Base-by-base conservation (phyloP, 108 stramenopile species). In the Cylindrotheca closterium region DNA sequence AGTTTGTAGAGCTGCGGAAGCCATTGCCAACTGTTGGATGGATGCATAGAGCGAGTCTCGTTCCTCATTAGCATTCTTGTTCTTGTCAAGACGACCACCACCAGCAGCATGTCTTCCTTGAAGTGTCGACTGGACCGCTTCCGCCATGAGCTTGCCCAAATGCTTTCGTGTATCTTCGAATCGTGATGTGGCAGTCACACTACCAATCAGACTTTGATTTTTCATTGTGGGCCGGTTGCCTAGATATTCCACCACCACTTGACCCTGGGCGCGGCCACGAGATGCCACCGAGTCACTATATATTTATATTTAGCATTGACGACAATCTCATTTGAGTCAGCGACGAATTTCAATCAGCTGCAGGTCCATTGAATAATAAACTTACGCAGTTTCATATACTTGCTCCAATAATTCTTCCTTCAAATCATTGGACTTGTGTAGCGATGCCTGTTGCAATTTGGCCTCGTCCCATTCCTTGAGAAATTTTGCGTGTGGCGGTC, bases 191-290 rank as follows among this genome's bases (percentile, higher is more conserved):
- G 79, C 63, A 22, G 74, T 85, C 19, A 90, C 80, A 55, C 69
- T 73, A 4, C 89, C 86, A 45, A 90, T 77, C 47, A 90, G 70
- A 45, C 73, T 73, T 31, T 78, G 63, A 47, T 55, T 67, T 37
- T 77, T 74, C 17, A 78, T 63, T 4, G 78, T 58, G 2, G 88
- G 86, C 24, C 87, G 71, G 48, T 86, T 85, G 10, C 87, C 91
- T 15, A 92, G 69, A 66, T 88, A 89, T 58, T 89, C 86, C 32
- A 87, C 72, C 0, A 85, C 74, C 22, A 79, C 84, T 30, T 84
- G 81, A 17, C 91, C 88, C 63, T 92, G 91, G 28, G 74, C 84
- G 60, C 82, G 58, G 48, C 86, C 79, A 24, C 80, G 55, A 31
- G 80, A 74, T 4, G 81, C 71, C 10, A 91, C 65, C n/a, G 72